Base-by-base conservation (phyloP, 1,284 basidiomycete species). In the Cryptococcus sp. region DNA sequence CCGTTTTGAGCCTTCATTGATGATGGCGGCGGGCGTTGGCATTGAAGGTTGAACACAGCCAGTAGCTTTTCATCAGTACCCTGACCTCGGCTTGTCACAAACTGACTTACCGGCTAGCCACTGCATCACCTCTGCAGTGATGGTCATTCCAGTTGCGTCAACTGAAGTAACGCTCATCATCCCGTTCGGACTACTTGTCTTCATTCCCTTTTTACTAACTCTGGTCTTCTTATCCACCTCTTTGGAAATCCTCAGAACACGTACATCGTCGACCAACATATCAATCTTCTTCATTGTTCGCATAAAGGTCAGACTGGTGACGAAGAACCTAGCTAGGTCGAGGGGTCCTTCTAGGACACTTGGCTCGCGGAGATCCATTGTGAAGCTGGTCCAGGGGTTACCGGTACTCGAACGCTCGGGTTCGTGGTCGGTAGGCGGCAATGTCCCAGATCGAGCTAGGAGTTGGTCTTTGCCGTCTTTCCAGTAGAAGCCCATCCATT, bases 401-500 rank as follows among this genome's bases (percentile, higher is more conserved):
- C 75, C 74, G 0, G 69, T 69, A 4, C 60, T 45, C 4, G 69
- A 60, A 0, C 59, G 48, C 76, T 60, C 53, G 31, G 49, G 5
- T 7, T 57, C n/a, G 0, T 56, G 49, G 55, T 64, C 4, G 53
- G 54, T 47, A 1, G 77, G 73, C 2, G 85, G 83, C 7, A 88
- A 76, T 44, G 79, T 72, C 3, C 89, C 90, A 34, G 87, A 82
- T 31, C 89, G 82, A 14, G 87, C 89, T 54, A 85, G 85, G 1
- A 93, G 79, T 83, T 87, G 70, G 65, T 94, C 90, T 65, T 87
- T 88, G 62, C 86, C 85, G 63, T 89, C 87, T 69, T 92, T 93
- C 92, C 92, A 98, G 70, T 96, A 89, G 72, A 98, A 98, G 2
- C 87, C 88, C 91, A 96, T 96, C 84, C 88, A 91, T 68, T 90